Conservation (phyloP, 257 asterid species). For the Plantago major region DNA sequence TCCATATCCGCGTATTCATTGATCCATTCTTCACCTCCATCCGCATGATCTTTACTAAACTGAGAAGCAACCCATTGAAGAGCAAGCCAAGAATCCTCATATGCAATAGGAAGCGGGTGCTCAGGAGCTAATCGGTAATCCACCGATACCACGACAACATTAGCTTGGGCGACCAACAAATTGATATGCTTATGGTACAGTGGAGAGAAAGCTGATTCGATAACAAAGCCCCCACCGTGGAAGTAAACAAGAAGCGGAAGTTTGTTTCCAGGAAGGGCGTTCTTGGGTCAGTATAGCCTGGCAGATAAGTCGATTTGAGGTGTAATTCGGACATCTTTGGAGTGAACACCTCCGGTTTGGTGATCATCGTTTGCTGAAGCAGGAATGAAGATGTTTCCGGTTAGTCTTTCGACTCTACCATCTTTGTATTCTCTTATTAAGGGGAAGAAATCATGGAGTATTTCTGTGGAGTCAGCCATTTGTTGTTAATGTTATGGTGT, state of each 20-base stretch:
- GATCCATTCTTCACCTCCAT: constrained; percentile 37
- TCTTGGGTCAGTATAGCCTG: constrained; percentile 41
- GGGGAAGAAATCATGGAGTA: constrained; percentile 37
- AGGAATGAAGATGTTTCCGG: constrained; percentile 18
- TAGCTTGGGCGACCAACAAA: constrained; percentile 31
- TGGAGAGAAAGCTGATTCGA: constrained; percentile 41
- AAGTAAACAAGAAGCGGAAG: constrained; percentile 46
- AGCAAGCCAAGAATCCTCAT: constrained; percentile 55
- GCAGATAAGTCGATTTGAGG: constrained; percentile 30
- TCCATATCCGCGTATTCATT: constrained; percentile 33
- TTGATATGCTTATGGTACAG: constrained; percentile 33
- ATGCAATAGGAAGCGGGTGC: constrained; percentile 47
- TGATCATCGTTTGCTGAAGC: constrained; percentile 28
- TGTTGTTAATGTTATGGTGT: not conserved
- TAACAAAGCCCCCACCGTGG: constrained; percentile 54
- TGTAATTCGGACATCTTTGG: constrained; percentile 39
- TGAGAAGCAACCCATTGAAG: constrained; percentile 37
- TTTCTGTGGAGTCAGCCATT: constrained; percentile 17
- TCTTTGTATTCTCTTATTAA: constrained; percentile 38
- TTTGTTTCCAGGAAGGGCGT: constrained; percentile 22
- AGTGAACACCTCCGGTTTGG: constrained; percentile 36
- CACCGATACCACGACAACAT: constrained; percentile 40
- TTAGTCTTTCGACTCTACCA: constrained; percentile 40
- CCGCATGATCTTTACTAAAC: constrained; percentile 8
- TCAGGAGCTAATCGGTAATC: constrained; percentile 61